phyloP scores from a whole-genome alignment of 768 basidiomycete species.

The Daedaleopsis nitida region DNA sequence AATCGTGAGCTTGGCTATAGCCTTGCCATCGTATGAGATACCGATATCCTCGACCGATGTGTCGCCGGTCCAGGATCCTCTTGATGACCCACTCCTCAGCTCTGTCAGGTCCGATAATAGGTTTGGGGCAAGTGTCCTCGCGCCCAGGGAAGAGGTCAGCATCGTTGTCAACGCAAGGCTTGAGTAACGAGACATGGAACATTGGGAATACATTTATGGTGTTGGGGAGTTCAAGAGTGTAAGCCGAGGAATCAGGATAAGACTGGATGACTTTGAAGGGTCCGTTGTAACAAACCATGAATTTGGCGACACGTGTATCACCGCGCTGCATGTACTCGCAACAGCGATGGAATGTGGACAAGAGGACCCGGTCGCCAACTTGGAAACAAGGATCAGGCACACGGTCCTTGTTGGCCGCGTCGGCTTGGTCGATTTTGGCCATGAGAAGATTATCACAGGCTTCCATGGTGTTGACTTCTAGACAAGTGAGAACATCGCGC shows the following conservation, averaged over 20 bases:
- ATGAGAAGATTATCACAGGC: conserved; percentile 38
- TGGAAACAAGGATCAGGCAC: conserved; percentile 25
- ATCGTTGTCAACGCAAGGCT: conserved; percentile 38
- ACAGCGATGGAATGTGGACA: conserved; percentile 34
- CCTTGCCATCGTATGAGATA: too few relatives aligned
- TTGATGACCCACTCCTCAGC: too few relatives aligned
- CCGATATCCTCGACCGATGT: too few relatives aligned
- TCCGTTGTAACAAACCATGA: conserved; percentile 41
- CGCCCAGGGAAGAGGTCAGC: too few relatives aligned
- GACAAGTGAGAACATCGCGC: too few relatives aligned
- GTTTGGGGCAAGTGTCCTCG: too few relatives aligned
- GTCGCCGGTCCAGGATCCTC: too few relatives aligned
- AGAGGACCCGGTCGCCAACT: conserved; percentile 37
- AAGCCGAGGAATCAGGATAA: conserved; percentile 18
- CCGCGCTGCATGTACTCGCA: conserved; percentile 31
- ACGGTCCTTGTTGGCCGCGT: conserved; percentile 30
- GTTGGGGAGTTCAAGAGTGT: conserved; percentile 27
- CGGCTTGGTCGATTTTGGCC: conserved; percentile 31
- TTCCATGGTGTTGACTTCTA: too few relatives aligned
- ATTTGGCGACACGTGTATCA: conserved; percentile 40
- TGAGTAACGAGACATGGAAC: conserved; percentile 39
- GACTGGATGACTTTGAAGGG: conserved; percentile 25
- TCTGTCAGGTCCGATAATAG: too few relatives aligned
- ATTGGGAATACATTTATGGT: conserved; percentile 26
- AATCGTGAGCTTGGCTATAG: too few relatives aligned